These are phyloP conservation scores for Hansfordia pulvinata DNA, from an alignment of 2,329 filamentous ascomycete genomes.

Conservation along the genomic window DNA sequence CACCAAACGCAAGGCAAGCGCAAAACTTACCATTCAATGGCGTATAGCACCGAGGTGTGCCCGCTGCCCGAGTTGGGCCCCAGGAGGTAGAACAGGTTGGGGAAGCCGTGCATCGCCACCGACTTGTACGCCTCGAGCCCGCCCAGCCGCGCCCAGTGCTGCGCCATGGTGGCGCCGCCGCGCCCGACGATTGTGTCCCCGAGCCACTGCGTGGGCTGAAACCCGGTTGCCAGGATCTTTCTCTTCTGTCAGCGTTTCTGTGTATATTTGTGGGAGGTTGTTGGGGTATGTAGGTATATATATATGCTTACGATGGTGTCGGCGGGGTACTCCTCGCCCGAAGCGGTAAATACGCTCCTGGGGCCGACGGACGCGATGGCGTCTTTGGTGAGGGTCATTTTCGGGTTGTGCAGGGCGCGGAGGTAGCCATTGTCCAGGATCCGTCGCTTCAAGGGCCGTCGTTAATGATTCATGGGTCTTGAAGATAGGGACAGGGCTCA, in stretches of 20 bases:
- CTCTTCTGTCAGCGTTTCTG: too few relatives aligned
- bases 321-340: too few relatives aligned
- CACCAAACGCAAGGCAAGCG: too few relatives aligned
- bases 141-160: constrained; percentile 44
- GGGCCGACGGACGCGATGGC: too few relatives aligned
- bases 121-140: constrained; percentile 49
- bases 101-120: constrained; percentile 43
- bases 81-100: constrained; percentile 51
- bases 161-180: constrained; percentile 30
- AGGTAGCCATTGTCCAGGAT: constrained; percentile 46
- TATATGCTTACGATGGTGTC: too few relatives aligned
- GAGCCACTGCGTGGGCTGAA: constrained; percentile 39
- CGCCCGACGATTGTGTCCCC: constrained; percentile 39
- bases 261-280: too few relatives aligned
- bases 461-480: too few relatives aligned
- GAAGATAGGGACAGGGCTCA: too few relatives aligned
- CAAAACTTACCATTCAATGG: too few relatives aligned
- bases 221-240: constrained; percentile 49
- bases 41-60: constrained; percentile 26
- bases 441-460: too few relatives aligned
- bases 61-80: constrained; percentile 50
- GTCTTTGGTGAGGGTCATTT: constrained; percentile 31
- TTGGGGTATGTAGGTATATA: too few relatives aligned
- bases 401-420: constrained; percentile 32
- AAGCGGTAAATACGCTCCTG: too few relatives aligned